Percentiles rank a stretch among this genome's conserved stretches.
Conservation (phyloP, 83 land plant species). For the Diphasiastrum complanatum region DNA sequence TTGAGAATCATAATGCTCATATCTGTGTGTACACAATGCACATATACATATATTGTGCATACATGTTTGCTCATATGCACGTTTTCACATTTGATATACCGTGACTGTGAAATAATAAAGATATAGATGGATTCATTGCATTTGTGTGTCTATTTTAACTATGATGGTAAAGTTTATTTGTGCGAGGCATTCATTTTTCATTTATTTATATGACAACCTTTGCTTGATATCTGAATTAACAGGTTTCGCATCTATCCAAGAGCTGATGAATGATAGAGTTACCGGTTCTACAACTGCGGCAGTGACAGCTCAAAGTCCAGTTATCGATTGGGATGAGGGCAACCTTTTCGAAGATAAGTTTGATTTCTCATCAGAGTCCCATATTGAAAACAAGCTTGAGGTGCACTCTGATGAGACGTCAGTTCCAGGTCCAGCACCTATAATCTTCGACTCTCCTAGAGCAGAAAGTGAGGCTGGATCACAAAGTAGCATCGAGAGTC, state of each 20-base stretch:
- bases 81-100: too few species aligned
- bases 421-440: constrained; percentile 24
- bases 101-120: too few species aligned
- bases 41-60: too few species aligned
- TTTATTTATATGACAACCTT: background rate
- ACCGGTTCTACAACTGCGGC: constrained; percentile 37
- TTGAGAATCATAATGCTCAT: too few species aligned
- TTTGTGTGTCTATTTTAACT: too few species aligned
- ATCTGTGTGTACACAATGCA: too few species aligned
- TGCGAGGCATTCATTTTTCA: too few species aligned
- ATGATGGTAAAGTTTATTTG: too few species aligned
- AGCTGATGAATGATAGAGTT: constrained; percentile 61
- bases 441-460: constrained; percentile 22
- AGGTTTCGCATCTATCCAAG: constrained; percentile 67
- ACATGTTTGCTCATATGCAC: too few species aligned
- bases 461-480: constrained; percentile 26
- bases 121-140: too few species aligned
- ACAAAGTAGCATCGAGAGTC: constrained; percentile 37
- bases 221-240: constrained; percentile 15
- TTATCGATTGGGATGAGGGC: constrained; percentile 28
- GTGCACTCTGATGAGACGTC: constrained; percentile 16
- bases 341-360: constrained; percentile 16
- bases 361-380: constrained; percentile 22
- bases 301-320: constrained; percentile 26
- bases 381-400: constrained; percentile 22